Percentiles rank a stretch among this genome's conserved stretches.
Evolutionary conservation across 768 basidiomycete species (phyloP).

Genomic region (Mycena albidolilacea): DNA sequence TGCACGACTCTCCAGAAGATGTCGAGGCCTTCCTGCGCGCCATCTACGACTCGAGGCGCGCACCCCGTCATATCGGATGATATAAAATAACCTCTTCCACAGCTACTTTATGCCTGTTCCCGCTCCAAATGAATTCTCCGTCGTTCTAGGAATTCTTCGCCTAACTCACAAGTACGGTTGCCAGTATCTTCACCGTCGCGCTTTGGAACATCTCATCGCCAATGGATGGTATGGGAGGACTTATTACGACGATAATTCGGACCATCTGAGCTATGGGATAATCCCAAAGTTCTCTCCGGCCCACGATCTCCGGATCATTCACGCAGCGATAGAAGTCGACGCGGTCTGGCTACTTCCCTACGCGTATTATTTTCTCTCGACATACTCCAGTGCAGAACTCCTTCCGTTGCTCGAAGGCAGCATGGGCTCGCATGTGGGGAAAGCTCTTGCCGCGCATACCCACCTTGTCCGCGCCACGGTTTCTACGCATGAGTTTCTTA

Average conservation of each 20-base stretch:
- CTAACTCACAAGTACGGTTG: slow-evolving; percentile 14
- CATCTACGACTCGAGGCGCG: slow-evolving; percentile 11
- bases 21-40: slow-evolving; percentile 15
- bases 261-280: too few species aligned
- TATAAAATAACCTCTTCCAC: too few species aligned
- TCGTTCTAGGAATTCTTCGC: slow-evolving; percentile 1
- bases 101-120: slow-evolving; percentile 20
- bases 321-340: not conserved
- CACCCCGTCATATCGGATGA: too few species aligned
- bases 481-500: too few species aligned
- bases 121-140: not conserved
- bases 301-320: not conserved
- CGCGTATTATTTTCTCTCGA: not conserved
- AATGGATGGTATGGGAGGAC: not conserved
- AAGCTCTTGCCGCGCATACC: not conserved
- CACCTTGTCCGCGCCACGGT: not conserved
- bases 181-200: slow-evolving; percentile 2
- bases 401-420: not conserved
- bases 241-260: too few species aligned
- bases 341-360: slow-evolving; percentile 2
- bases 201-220: not conserved
- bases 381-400: not conserved
- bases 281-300: not conserved
- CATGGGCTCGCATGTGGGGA: not conserved
- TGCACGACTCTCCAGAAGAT: slow-evolving; percentile 12